A percentile compares a stretch with the other conserved stretches of the same genome.
phyloP scores from a whole-genome alignment of 306 rosid genomes.

The Citrullus amarus region DNA sequence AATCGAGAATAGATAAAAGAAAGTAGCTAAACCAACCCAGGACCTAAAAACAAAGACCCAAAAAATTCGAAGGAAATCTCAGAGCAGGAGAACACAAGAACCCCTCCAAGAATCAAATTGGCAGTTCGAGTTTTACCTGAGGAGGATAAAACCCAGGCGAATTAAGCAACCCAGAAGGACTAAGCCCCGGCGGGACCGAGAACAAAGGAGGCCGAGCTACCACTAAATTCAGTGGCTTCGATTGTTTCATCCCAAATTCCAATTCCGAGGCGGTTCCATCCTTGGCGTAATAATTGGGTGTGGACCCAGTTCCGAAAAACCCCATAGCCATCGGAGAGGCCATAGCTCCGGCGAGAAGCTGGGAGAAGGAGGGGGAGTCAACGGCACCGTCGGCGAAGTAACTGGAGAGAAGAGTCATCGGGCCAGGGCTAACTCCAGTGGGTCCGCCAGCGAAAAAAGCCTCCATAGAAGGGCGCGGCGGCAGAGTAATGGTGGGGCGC shows the following conservation, averaged over 20 bases:
- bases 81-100: neutral
- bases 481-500: constrained; percentile 70
- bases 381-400: constrained; percentile 47
- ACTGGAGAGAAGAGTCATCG: constrained; percentile 88
- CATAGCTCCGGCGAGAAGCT: constrained; percentile 97
- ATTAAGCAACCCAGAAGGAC: constrained; percentile 87
- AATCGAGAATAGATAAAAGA: neutral
- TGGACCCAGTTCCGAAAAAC: constrained; percentile 13
- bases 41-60: neutral
- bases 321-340: constrained; percentile 67
- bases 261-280: constrained; percentile 28
- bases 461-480: constrained; percentile 77
- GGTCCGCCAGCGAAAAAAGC: constrained; percentile 53
- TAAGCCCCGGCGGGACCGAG: constrained; percentile 68
- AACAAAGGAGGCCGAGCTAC: constrained; percentile 68
- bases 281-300: constrained; percentile 20
- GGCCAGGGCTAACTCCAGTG: constrained; percentile 70
- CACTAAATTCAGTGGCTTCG: constrained; percentile 68
- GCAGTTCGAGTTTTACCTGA: constrained; percentile 31
- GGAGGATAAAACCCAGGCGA: constrained; percentile 91
- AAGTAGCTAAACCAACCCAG: neutral
- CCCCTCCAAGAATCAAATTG: neutral
- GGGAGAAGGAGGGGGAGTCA: constrained; percentile 69
- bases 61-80: neutral
- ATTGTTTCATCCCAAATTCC: constrained; percentile 59